Base-by-base conservation (phyloP, 495 filamentous ascomycete species). In the Amphirosellinia nigrospora region DNA sequence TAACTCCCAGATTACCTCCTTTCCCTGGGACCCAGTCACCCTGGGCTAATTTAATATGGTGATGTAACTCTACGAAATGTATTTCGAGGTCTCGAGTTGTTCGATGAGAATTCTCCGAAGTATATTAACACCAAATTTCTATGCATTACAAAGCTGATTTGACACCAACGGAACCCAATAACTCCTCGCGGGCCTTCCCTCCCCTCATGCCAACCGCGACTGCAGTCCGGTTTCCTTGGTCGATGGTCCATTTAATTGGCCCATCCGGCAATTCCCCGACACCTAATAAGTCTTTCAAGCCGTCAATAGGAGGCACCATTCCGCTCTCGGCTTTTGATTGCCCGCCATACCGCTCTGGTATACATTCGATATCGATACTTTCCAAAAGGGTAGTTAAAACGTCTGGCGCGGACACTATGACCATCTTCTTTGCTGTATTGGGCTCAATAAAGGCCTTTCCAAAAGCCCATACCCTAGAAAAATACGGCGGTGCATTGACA, bases 361-460 rank as follows among this genome's bases (percentile, higher is more conserved):
- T 67, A 26, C 36, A 45, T 52, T 67, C 64, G 52, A 59, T 45
- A 46, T 67, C 64, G 13, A 67, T 67, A 2, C 2, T 28, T 19
- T 67, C 52, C 7, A 46, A 52, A n/a, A 67, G 52, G 21, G 64
- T 59, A 23, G 34, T 32, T 52, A 67, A 21, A 6, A 67, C 53
- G 32, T 67, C 52, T n/a, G 50, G 52, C 11, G 50, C 36, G 0
- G 50, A n/a, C 4, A 67, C 52, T 19, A 67, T 45, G 3, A 67
- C 39, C 15, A 67, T 50, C 38, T 67, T 67, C 15, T 10, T 13
- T 28, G 64, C 64, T 16, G 64, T 67, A 5, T 16, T 43, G 26
- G 64, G 64, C 9, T 67, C 64, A 10, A 67, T 19, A 50, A 50
- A 67, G 23, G 52, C 64, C 53, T 67, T 67, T 38, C 58, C 10